Evolutionary conservation across 139 green algal genomes (phyloP).

Genomic region (Chlorokybus atmophyticus): DNA sequence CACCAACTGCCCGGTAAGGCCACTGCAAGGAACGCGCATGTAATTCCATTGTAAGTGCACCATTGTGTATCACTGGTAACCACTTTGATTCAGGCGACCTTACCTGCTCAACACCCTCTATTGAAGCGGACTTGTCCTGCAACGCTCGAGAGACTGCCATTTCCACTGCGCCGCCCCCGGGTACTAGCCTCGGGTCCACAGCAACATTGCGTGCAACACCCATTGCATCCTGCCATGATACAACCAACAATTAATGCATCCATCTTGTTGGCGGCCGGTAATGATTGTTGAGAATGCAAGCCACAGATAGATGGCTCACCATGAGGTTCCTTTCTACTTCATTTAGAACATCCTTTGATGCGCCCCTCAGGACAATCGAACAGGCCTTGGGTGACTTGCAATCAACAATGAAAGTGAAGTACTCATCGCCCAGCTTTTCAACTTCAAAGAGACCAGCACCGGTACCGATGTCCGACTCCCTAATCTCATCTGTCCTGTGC

Average conservation of each 20-base stretch:
- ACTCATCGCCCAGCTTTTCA: slow-evolving; percentile 95
- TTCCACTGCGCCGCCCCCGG: slow-evolving; percentile 87
- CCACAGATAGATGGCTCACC: slow-evolving; percentile 4
- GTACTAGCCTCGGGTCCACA: slow-evolving; percentile 78
- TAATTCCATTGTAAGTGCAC: not conserved
- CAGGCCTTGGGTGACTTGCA: slow-evolving; percentile 95
- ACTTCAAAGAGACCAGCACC: slow-evolving; percentile 90
- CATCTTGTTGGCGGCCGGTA: too few relatives aligned
- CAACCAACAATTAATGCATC: too few relatives aligned
- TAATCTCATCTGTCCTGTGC: slow-evolving; percentile 72
- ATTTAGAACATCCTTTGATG: slow-evolving; percentile 78
- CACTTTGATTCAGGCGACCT: not conserved
- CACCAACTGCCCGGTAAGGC: slow-evolving; percentile 38
- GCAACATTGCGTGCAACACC: slow-evolving; percentile 91
- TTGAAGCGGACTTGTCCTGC: slow-evolving; percentile 34
- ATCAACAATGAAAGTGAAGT: slow-evolving; percentile 95
- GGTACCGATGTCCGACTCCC: slow-evolving; percentile 83
- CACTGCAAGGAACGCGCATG: slow-evolving; percentile 27
- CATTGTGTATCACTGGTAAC: not conserved
- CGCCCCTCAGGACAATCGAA: slow-evolving; percentile 49
- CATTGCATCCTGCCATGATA: slow-evolving; percentile 93
- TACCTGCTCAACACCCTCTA: slow-evolving; percentile 42
- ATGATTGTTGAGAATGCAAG: too few relatives aligned
- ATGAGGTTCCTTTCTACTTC: slow-evolving; percentile 57
- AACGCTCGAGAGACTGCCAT: slow-evolving; percentile 75